Percentiles rank a stretch among this genome's conserved stretches.
Conservation (phyloP, 1,139 yeast genomes). For the Yamadazyma buinensis region DNA sequence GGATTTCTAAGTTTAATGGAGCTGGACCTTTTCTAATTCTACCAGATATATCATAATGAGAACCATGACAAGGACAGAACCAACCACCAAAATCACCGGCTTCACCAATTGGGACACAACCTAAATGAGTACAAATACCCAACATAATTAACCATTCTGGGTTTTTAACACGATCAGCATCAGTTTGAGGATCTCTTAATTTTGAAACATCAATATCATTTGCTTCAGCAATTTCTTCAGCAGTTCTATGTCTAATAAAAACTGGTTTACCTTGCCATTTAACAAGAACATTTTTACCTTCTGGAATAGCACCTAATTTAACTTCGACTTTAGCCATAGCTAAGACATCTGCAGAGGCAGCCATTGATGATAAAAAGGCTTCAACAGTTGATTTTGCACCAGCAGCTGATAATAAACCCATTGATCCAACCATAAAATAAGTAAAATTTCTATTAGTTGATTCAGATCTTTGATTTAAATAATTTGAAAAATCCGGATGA, state of each 20-base stretch:
- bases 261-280: slow-evolving; percentile 99
- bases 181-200: slow-evolving; percentile 93
- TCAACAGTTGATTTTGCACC: slow-evolving; percentile 98
- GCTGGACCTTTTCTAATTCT: slow-evolving; percentile 99
- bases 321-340: slow-evolving; percentile 99
- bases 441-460: slow-evolving; percentile 80
- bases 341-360: slow-evolving; percentile 98
- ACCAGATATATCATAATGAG: slow-evolving; percentile 99
- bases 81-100: slow-evolving; percentile 99
- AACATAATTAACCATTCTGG: slow-evolving; percentile 99
- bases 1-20: slow-evolving; percentile 97
- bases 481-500: slow-evolving; percentile 87
- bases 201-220: slow-evolving; percentile 67
- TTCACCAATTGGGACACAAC: slow-evolving; percentile 99
- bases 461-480: slow-evolving; percentile 71
- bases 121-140: slow-evolving; percentile 99
- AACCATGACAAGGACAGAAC: slow-evolving; percentile 99
- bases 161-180: slow-evolving; percentile 89
- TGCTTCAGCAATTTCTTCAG: slow-evolving; percentile 92
- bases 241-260: slow-evolving; percentile 98
- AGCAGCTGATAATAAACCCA: slow-evolving; percentile 91
- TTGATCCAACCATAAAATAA: slow-evolving; percentile 96
- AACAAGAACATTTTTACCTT: slow-evolving; percentile 96
- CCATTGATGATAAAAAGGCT: slow-evolving; percentile 87
- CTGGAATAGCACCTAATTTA: slow-evolving; percentile 89